Conservation (phyloP, 208 protist species). For the Leptomonas seymouri region DNA sequence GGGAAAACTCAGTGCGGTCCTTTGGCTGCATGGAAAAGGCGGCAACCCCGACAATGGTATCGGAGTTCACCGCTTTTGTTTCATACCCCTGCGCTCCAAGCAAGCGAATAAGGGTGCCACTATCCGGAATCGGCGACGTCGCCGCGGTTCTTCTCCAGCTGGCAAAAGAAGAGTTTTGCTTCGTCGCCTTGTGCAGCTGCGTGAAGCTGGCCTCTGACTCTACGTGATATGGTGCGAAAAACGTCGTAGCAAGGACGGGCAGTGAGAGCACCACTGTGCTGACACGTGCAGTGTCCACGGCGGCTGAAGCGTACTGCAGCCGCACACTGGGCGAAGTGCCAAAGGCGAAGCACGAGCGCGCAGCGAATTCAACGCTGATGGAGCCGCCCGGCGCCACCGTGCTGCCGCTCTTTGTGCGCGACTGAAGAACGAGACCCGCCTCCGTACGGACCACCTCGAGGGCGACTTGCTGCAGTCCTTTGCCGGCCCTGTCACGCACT, state of each 20-base stretch:
- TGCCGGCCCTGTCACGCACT: constrained; percentile 34
- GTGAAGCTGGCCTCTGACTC: constrained; percentile 38
- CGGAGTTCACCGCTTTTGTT: constrained; percentile 12
- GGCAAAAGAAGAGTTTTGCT: constrained; percentile 27
- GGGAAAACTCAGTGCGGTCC: constrained; percentile 60
- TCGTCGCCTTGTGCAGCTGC: constrained; percentile 45
- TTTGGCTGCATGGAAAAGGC: constrained; percentile 69
- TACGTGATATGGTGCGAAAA: constrained; percentile 69
- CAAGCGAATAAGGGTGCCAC: constrained; percentile 3
- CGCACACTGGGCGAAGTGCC: constrained; percentile 57
- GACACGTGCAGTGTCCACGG: constrained; percentile 2
- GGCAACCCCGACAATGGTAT: constrained; percentile 48
- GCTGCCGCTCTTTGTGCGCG: constrained; percentile 35
- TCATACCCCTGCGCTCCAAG: constrained; percentile 29
- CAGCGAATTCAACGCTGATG: constrained; percentile 64
- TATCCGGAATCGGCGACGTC: constrained; percentile 8
- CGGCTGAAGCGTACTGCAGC: constrained; percentile 44
- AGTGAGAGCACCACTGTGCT: constrained; percentile 58
- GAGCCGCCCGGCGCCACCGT: constrained; percentile 22
- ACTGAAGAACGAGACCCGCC: constrained; percentile 66
- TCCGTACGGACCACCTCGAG: constrained; percentile 53
- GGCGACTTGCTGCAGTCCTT: constrained; percentile 34
- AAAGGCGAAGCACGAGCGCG: constrained; percentile 66
- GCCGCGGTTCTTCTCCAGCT: constrained; percentile 32
- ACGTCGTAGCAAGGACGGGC: constrained; percentile 62